Base-by-base conservation (phyloP, 2,329 filamentous ascomycete species). In the Achaetomium macrosporum region DNA sequence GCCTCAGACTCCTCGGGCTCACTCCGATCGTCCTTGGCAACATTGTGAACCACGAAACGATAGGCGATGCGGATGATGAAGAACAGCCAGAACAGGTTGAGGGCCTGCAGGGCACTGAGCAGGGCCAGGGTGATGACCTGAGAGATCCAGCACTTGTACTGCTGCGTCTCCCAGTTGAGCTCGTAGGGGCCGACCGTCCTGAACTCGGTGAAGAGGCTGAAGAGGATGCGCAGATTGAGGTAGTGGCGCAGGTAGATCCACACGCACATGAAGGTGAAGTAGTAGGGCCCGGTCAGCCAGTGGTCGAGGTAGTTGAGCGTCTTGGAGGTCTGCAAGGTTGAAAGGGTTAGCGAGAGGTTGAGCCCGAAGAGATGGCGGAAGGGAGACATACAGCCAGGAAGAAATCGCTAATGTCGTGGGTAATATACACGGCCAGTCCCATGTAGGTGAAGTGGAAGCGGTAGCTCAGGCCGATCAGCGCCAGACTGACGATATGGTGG, bases 381-480 rank as follows among this genome's bases (percentile, higher is more conserved):
- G 29, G 13, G 25, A 29, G 36, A 72, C 85, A 72, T 81, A 91
- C 88, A 36, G 92, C 91, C 42, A 96, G 79, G 81, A 96, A 96
- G 73, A 96, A 96, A 69, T 96, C 91, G 55, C 85, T 90, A 57
- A 96, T 88, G 66, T 97, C 91, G 70, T 95, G 90, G 10, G 91
- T 96, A 57, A 93, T 90, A 71, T 96, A 97, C 33, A 97, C 90
- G 17, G 90, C 88, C 51, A 96, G 73, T 25, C 91, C 91, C 68
- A 97, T 95, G 71, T 96, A 92, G 17, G 90, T 95, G 70, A 96
- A 97, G 72, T 97, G 91, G 76, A 96, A 97, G 56, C 90, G 84
- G 73, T 96, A 97, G 74, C 88, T 93, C 65, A 92, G 74, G 54
- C 73, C 85, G 61, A 97, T 96, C 62, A 97, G 78, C 17, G 84